Evolutionary conservation across 257 asterid species (phyloP), one percentile per base, ranked within the genome.

Genomic region (Gentiana straminea): DNA sequence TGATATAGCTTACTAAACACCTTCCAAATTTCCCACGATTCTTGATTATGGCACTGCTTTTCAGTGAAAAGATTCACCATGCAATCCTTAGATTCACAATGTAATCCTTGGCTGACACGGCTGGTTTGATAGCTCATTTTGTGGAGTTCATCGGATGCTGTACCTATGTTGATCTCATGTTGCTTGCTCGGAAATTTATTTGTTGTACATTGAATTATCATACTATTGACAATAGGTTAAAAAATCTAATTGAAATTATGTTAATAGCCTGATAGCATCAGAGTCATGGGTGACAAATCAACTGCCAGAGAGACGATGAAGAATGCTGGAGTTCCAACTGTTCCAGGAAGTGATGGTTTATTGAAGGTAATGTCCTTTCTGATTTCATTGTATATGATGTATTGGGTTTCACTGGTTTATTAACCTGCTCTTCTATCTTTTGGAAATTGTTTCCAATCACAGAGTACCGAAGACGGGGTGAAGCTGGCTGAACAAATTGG

Each of bases 241-340:
- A 32, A 54, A 52, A 39, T 62, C 60, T 61, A 11, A 62, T 66
- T 49, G 2, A 35, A 37, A 1, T 62, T 24, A 57, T 38, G 50
- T 60, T 68, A 73, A 70, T 90, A 92, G 98, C 98, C 98, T 43
- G 94, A 83, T 65, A 92, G 97, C 73, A 92, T 92, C 35, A 79
- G 90, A 68, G 86, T 88, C 79, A 92, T 92, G 98, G 98, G 98
- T 58, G 98, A 92, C 80, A 92, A 92, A 74, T 77, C 98, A 62
- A 92, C 97, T 62, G 98, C 98, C 49, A 83, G 98, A 68, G 98
- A 88, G 12, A 92, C 98, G 67, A 92, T 92, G 98, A 92, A 92
- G 83, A 92, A 78, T 57, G 97, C 98, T 64, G 97, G 98, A 73
- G 98, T 92, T 75, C 97, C 98, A 47, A 92, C 98, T 61, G 98